Conservation (phyloP, 106 monocot genomes). For the Posidonia australis region DNA sequence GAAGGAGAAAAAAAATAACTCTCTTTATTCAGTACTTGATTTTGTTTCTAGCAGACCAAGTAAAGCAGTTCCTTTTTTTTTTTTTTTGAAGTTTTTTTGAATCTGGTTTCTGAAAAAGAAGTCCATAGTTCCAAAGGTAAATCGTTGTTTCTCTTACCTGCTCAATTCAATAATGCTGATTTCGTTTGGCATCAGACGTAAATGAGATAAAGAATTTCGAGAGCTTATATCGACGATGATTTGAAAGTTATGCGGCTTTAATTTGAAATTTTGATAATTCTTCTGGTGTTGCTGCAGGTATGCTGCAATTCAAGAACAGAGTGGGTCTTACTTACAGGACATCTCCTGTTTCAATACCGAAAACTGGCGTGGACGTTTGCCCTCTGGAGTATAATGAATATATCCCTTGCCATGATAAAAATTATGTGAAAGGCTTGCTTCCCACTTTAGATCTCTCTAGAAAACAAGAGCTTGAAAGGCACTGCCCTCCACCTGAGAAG, state of each 20-base stretch:
- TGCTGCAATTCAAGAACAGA: conserved; percentile 39
- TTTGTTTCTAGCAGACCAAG: too few species aligned
- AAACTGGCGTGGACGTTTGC: conserved; percentile 69
- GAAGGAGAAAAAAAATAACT: too few species aligned
- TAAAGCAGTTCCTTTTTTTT: too few species aligned
- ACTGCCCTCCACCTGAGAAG: conserved; percentile 69
- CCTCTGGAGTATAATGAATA: conserved; percentile 74
- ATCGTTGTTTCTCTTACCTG: neutral
- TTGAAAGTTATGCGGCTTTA: neutral
- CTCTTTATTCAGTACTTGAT: too few species aligned
- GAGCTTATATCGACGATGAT: neutral
- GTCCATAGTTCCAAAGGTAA: neutral
- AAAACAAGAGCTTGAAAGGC: conserved; percentile 72
- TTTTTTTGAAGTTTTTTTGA: too few species aligned
- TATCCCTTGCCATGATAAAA: conserved; percentile 76
- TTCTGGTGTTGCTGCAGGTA: conserved; percentile 27
- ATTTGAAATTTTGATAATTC: neutral
- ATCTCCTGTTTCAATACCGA: conserved; percentile 47
- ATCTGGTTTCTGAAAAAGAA: neutral
- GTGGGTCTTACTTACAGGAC: conserved; percentile 56
- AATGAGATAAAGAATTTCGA: neutral
- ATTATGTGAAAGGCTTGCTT: conserved; percentile 32
- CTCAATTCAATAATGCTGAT: neutral
- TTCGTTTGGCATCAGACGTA: too few species aligned
- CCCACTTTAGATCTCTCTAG: conserved; percentile 36